Base-by-base conservation (phyloP, 116 monocot genomes). In the Trichopus zeylanicus region DNA sequence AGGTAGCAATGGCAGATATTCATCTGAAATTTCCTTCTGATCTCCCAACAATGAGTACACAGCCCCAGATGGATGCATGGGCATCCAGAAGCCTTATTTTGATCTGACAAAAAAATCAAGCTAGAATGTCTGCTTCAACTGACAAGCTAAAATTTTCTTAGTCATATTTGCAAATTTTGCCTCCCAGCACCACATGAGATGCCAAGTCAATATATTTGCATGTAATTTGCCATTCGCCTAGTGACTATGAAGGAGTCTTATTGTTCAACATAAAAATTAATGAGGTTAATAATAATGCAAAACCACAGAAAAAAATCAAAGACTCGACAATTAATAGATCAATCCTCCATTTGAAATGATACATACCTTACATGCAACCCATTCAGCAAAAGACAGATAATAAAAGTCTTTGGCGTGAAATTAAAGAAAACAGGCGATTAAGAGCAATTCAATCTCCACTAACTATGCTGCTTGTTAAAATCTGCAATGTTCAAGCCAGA, bases 381-480 rank as follows among this genome's bases (percentile, higher is more conserved):
- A 97, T 73, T 97, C 97, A 51, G 97, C 87, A 69, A 97, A 97
- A 57, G 97, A 97, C 31, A 91, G 97, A 79, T 91, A 91, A 61
- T 80, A 85, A 35, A 97, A 70, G 61, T 91, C 91, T 49, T 87
- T 77, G 57, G 12, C 64, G 84, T 56, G 91, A 85, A 65, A 97
- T 91, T 51, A 84, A 65, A 54, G 81, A 77, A 77, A 87, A 97
- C 71, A 91, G 74, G 38, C 91, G 81, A 60, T 67, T 81, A 58
- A 97, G 75, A 65, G 91, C 81, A 39, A 97, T 75, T 22, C 70
- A 76, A 60, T 97, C 97, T 62, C 91, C 91, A 53, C 74, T 71
- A 62, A 97, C 53, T 52, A 97, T 75, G 53, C 75, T 85, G 60
- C 97, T 87, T 38, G 82, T 91, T 51, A 97, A 46, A 58, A 97